Evolutionary conservation across 768 basidiomycete genomes (phyloP).

Genomic region (Leucocoprinus birnbaumii): DNA sequence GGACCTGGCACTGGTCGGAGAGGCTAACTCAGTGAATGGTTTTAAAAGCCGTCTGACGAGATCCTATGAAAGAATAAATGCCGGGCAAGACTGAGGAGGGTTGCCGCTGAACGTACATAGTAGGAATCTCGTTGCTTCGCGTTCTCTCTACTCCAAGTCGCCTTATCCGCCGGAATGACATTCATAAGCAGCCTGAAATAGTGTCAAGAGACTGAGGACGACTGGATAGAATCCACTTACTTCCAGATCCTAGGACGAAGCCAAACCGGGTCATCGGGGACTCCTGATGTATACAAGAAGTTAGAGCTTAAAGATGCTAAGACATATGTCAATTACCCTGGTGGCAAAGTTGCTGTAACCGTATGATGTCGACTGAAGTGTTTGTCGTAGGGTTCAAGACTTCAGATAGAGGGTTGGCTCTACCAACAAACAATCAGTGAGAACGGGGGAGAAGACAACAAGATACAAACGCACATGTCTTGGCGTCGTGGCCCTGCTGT

Average conservation of each 20-base stretch:
- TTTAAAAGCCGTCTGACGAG: conserved; percentile 62
- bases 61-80: conserved; percentile 40
- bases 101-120: conserved; percentile 54
- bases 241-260: conserved; percentile 77
- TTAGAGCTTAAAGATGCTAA: neutral
- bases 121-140: conserved; percentile 65
- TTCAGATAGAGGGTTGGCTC: conserved; percentile 56
- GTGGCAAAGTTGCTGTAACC: conserved; percentile 54
- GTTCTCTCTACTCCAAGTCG: conserved; percentile 55
- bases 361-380: conserved; percentile 51
- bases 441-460: neutral
- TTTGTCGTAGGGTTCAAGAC: conserved; percentile 50
- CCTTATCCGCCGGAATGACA: conserved; percentile 53
- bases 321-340: conserved; percentile 44
- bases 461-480: conserved; percentile 47
- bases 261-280: conserved; percentile 74
- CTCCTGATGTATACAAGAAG: conserved; percentile 38
- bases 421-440: conserved; percentile 23
- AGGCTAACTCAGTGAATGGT: conserved; percentile 44
- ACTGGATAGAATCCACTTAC: conserved; percentile 34
- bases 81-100: neutral
- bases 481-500: conserved; percentile 55
- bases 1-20: conserved; percentile 35
- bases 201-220: conserved; percentile 5
- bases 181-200: conserved; percentile 57